Conservation (phyloP, 1,284 basidiomycete genomes). For the Heimioporus punctisporus region DNA sequence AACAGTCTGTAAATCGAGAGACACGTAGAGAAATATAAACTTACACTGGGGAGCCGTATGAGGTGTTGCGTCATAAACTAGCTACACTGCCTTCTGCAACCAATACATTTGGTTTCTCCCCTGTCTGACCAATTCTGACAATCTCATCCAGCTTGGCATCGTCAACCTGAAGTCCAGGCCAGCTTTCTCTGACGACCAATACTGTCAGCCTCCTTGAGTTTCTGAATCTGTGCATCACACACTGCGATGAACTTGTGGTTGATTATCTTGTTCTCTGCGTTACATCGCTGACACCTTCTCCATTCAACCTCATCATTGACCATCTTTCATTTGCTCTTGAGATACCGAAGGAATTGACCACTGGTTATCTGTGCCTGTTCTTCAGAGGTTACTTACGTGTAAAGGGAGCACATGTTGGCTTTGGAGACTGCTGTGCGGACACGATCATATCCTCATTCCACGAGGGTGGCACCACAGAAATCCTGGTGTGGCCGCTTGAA, state of each 20-base stretch:
- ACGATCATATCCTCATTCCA: too few species aligned
- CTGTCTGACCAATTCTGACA: constrained; percentile 96
- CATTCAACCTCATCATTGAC: constrained; percentile 87
- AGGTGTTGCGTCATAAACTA: constrained; percentile 92
- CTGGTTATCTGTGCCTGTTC: constrained; percentile 89
- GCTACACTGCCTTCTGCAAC: constrained; percentile 84
- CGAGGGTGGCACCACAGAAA: too few species aligned
- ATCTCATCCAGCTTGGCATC: constrained; percentile 97
- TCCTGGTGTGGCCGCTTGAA: too few species aligned
- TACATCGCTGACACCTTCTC: constrained; percentile 82
- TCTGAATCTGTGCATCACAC: constrained; percentile 96
- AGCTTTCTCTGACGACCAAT: constrained; percentile 90
- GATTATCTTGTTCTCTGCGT: constrained; percentile 58
- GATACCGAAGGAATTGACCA: constrained; percentile 86
- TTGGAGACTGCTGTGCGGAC: too few species aligned
- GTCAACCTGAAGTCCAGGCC: constrained; percentile 93
- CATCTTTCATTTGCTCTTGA: constrained; percentile 94
- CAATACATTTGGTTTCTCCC: constrained; percentile 86
- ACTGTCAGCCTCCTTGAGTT: constrained; percentile 96
- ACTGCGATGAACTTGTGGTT: constrained; percentile 87
- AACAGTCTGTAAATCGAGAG: too few species aligned
- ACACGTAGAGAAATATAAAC: too few species aligned
- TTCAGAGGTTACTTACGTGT: too few species aligned
- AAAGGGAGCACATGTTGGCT: too few species aligned
- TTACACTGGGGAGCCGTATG: constrained; percentile 89